Percentiles rank a stretch among this genome's conserved stretches.
phyloP scores from a whole-genome alignment of 495 filamentous ascomycete genomes.

The Xylaria curta region DNA sequence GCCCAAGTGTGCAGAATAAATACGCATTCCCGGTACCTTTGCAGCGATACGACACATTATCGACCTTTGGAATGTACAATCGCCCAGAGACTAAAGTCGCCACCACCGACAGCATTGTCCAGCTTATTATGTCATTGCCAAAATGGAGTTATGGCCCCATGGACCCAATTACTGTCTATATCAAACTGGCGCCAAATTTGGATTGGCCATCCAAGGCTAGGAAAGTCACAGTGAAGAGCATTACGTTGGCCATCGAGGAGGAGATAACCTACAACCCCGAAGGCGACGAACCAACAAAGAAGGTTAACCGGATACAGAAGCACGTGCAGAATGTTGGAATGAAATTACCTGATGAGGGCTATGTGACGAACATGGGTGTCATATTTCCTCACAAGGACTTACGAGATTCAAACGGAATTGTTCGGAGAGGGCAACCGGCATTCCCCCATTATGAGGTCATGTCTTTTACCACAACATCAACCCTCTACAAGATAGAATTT shows the following conservation, averaged over 20 bases:
- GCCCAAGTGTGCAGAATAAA: slow-evolving; percentile 82
- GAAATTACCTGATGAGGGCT: slow-evolving; percentile 86
- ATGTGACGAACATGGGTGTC: slow-evolving; percentile 87
- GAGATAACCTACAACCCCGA: slow-evolving; percentile 98
- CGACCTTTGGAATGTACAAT: slow-evolving; percentile 99
- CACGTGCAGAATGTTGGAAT: slow-evolving; percentile 80
- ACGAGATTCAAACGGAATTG: slow-evolving; percentile 84
- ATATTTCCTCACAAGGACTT: slow-evolving; percentile 91
- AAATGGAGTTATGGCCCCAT: slow-evolving; percentile 96
- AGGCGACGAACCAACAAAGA: slow-evolving; percentile 94
- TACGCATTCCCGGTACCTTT: slow-evolving; percentile 91
- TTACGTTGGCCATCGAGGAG: slow-evolving; percentile 93
- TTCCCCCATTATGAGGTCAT: slow-evolving; percentile 89
- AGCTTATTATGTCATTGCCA: slow-evolving; percentile 86
- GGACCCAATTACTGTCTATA: slow-evolving; percentile 94
- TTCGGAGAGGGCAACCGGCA: slow-evolving; percentile 81
- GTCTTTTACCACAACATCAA: slow-evolving; percentile 92
- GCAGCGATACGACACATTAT: slow-evolving; percentile 91
- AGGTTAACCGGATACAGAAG: slow-evolving; percentile 83
- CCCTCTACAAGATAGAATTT: slow-evolving; percentile 97
- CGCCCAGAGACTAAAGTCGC: slow-evolving; percentile 85
- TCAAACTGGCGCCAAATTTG: slow-evolving; percentile 88
- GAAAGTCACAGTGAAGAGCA: slow-evolving; percentile 91
- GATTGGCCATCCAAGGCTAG: slow-evolving; percentile 89
- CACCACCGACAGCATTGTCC: slow-evolving; percentile 89